These are phyloP conservation scores for Malassezia globosa DNA, from an alignment of 1,284 basidiomycete genomes.

Conservation along the genomic window DNA sequence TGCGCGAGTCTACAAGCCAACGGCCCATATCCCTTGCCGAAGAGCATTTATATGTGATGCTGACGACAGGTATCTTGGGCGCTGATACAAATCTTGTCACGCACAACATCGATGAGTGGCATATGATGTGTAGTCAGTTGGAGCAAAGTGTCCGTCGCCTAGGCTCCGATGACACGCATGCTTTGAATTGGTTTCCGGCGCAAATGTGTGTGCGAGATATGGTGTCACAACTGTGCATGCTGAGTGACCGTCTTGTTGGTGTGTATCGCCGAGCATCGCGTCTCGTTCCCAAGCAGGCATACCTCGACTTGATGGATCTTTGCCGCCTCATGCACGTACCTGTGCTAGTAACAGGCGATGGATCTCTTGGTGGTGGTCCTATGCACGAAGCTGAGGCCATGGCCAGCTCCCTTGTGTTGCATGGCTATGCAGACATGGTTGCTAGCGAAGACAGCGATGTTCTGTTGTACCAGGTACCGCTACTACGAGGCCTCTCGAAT, in stretches of 20 bases:
- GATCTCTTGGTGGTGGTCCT: slow-evolving; percentile 24
- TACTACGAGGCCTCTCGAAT: slow-evolving; percentile 34
- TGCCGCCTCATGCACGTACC: slow-evolving; percentile 31
- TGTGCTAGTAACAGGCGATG: slow-evolving; percentile 39
- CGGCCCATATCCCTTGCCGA: neutral
- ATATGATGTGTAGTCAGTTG: neutral
- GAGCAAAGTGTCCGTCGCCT: neutral
- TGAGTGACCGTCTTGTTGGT: neutral
- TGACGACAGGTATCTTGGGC: neutral
- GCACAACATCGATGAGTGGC: neutral
- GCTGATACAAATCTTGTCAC: neutral
- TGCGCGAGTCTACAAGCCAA: neutral
- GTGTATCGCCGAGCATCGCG: slow-evolving; percentile 8
- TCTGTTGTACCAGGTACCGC: slow-evolving; percentile 40
- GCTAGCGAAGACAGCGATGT: slow-evolving; percentile 47
- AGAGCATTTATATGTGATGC: neutral
- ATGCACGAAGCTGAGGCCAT: slow-evolving; percentile 46
- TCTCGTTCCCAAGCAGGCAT: slow-evolving; percentile 24
- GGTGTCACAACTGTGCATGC: neutral
- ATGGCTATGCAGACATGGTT: slow-evolving; percentile 41
- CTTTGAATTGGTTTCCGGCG: too few species aligned
- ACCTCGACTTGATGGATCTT: slow-evolving; percentile 28
- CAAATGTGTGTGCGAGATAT: neutral
- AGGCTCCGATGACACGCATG: neutral
- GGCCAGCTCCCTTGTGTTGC: slow-evolving; percentile 35